Base-by-base conservation (phyloP, 1,139 yeast genomes). In the Hyphopichia burtonii region DNA sequence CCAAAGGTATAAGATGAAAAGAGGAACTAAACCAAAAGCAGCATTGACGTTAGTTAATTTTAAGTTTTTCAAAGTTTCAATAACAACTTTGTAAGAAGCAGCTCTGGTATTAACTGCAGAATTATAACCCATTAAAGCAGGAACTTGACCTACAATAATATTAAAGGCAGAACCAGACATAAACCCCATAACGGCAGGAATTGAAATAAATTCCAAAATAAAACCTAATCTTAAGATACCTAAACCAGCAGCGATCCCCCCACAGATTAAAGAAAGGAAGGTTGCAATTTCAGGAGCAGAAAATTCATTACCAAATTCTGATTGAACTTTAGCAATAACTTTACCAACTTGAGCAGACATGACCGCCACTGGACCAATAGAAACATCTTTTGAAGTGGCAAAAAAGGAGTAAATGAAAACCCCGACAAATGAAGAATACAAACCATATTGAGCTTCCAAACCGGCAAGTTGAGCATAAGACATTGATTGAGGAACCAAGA, bases 291-390 rank as follows among this genome's bases (percentile, higher is more conserved):
- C 78, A 0, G 87, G 83, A 4, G 79, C 82, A 8, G 75, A 55
- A 50, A 76, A 76, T 47, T 69, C 68, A 36, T 63, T 72, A 27
- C 66, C 72, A 38, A 65, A 63, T 41, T 59, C 53, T 6, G 41
- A 52, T 46, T 79, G 78, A 11, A 90, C 94, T 41, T 74, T 72
- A 27, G 79, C 77, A 43, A 90, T 76, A 40, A 88, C 91, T 59
- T 85, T 87, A 37, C 91, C 82, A 25, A 88, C 90, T 61, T 90
- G 91, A 50, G 82, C 63, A 12, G 96, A 87, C 96, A 91, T 90
- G 47, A 91, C 97, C 2, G 98, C 98, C 32, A 91, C 98, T 5
- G 98, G 97, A 27, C 97, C 98, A 55, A 91, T 90, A 47, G 94
- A 86, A 36, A 91, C 96, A 72, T 91, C 98, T 65, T 90, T 91